Evolutionary conservation across 768 basidiomycete species (phyloP), one percentile per base, ranked within the genome.

Genomic region (Krasilnikovozyma curviuscula): DNA sequence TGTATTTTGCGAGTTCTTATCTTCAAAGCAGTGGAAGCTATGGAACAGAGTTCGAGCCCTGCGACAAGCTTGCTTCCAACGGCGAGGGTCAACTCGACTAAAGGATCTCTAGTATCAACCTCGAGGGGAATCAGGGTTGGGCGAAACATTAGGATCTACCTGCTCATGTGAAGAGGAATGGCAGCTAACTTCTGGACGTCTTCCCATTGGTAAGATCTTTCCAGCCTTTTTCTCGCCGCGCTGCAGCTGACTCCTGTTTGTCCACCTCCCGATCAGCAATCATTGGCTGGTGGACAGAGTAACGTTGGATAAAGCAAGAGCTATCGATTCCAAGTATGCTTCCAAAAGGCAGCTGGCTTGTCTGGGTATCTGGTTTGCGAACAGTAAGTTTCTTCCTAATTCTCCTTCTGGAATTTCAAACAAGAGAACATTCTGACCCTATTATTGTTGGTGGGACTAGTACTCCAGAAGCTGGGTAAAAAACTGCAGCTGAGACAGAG

Each of bases 181-280:
- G 81, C 83, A 4, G 83, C 82, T 31, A 80, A 86, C 66, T 91
- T 85, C 61, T 93, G 83, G 83, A 72, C 76, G 25, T 88, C 84
- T 59, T 82, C 84, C 44, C 88, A 93, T 65, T 78, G 79, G 81
- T 83, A 62, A 68, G 72, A n/a, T n/a, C n/a, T 61, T 39, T 52
- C 49, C 31, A 40, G 27, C 37, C 12, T 13, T 16, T 12, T 7
- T 6, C 9, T 21, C 7, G 5, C 5, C 12, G 2, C n/a, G 23
- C 3, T 12, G 57, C 61, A 33, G 53, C 45, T 33, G 48, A 37
- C 30, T 41, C 44, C 32, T 50, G 25, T 41, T 62, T 21, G n/a
- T 7, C 13, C 7, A 9, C 23, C 9, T 28, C 28, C 14, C 8
- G n/a, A 38, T 12, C 49, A 91, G 86, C 68, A 86, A 83, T 68